These are phyloP conservation scores for Candida patagonica DNA, from an alignment of 805 yeast genomes.

Conservation along the genomic window DNA sequence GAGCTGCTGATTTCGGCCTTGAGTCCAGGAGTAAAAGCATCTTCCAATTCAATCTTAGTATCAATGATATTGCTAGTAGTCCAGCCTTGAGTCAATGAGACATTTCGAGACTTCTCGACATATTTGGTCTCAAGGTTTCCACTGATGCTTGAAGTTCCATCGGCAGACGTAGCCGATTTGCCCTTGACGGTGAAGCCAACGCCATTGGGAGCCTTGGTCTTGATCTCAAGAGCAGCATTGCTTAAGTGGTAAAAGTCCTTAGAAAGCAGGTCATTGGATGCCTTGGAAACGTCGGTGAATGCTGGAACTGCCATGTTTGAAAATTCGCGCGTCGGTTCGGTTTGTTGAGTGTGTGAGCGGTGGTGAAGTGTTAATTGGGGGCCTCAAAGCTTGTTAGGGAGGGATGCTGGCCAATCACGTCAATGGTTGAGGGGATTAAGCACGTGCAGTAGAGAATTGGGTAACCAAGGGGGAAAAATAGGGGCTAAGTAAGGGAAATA, in stretches of 20 bases:
- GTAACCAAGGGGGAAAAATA: too few species aligned
- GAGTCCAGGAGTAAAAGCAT: constrained; percentile 89
- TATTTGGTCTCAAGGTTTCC: constrained; percentile 88
- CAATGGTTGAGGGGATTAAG: too few species aligned
- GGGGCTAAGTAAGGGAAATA: too few species aligned
- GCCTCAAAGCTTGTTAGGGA: background rate
- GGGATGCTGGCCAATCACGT: too few species aligned
- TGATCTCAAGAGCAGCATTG: constrained; percentile 80
- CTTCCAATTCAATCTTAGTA: constrained; percentile 88
- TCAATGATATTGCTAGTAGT: constrained; percentile 83
- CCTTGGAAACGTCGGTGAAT: constrained; percentile 87
- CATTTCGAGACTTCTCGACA: constrained; percentile 85
- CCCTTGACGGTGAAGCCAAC: constrained; percentile 92
- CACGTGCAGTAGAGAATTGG: too few species aligned
- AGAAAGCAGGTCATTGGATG: constrained; percentile 80
- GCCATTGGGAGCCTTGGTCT: constrained; percentile 93
- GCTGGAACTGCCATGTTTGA: constrained; percentile 68
- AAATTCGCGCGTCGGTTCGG: too few species aligned
- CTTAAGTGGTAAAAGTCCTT: constrained; percentile 90
- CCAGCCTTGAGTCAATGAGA: constrained; percentile 96
- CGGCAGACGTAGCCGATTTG: constrained; percentile 59
- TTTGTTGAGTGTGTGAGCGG: too few species aligned
- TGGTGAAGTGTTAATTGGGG: constrained; percentile 1
- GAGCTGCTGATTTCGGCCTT: constrained; percentile 86
- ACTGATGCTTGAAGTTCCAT: constrained; percentile 56